Evolutionary conservation across 768 basidiomycete genomes (phyloP).

Genomic region (Tulasnella sp.): DNA sequence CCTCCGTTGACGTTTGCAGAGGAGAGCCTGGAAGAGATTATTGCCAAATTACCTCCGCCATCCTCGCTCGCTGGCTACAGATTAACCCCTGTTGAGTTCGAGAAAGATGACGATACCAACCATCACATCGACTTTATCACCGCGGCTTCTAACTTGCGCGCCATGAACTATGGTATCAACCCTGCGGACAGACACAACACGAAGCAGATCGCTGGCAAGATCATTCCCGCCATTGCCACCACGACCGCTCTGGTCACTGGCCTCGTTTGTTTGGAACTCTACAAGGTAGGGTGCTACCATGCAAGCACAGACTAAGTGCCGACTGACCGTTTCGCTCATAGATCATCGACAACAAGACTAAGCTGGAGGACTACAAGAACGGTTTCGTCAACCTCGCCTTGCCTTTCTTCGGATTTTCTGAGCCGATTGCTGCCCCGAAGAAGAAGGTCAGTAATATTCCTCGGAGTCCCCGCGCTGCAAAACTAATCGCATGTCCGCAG

Average conservation of each 20-base stretch:
- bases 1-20: conserved; percentile 29
- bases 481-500: conserved; percentile 26
- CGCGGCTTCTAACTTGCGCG: conserved; percentile 92
- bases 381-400: conserved; percentile 96
- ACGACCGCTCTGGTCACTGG: conserved; percentile 96
- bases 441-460: conserved; percentile 43
- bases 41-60: conserved; percentile 72
- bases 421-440: conserved; percentile 86
- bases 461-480: background rate
- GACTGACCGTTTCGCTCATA: conserved; percentile 29
- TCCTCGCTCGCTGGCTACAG: conserved; percentile 95
- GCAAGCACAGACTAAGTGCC: background rate
- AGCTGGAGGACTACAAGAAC: conserved; percentile 94
- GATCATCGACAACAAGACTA: conserved; percentile 93
- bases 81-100: conserved; percentile 89
- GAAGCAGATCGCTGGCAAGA: conserved; percentile 97
- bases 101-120: conserved; percentile 98
- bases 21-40: conserved; percentile 42
- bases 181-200: conserved; percentile 84
- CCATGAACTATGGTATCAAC: conserved; percentile 86
- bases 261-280: conserved; percentile 89
- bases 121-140: conserved; percentile 99
- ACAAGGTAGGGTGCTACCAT: conserved; percentile 58
- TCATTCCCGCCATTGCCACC: conserved; percentile 98
- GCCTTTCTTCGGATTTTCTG: conserved; percentile 98